These are phyloP conservation scores for Cylindrotheca closterium DNA, from an alignment of 108 stramenopile genomes.

Conservation along the genomic window DNA sequence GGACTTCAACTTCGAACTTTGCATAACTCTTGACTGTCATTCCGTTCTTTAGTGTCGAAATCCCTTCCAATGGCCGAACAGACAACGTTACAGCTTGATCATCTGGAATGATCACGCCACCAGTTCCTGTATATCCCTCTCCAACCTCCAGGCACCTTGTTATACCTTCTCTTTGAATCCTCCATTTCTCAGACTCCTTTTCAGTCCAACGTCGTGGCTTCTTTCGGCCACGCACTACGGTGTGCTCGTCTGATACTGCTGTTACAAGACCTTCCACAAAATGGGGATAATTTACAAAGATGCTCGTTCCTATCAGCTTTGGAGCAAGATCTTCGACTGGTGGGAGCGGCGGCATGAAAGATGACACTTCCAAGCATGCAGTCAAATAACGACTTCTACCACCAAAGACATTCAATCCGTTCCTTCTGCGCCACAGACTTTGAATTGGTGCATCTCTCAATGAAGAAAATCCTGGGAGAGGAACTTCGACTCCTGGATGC, in stretches of 20 bases:
- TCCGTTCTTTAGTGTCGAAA: slow-evolving; percentile 68
- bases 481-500: slow-evolving; percentile 40
- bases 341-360: slow-evolving; percentile 60
- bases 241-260: slow-evolving; percentile 62
- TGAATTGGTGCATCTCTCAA: slow-evolving; percentile 72
- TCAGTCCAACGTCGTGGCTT: slow-evolving; percentile 27
- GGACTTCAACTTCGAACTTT: slow-evolving; percentile 84
- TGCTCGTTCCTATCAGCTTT: slow-evolving; percentile 77
- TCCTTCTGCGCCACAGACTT: slow-evolving; percentile 47
- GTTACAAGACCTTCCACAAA: slow-evolving; percentile 84
- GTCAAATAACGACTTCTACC: slow-evolving; percentile 73
- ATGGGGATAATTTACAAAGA: slow-evolving; percentile 77
- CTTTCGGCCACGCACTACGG: slow-evolving; percentile 55
- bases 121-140: slow-evolving; percentile 73
- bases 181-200: slow-evolving; percentile 32
- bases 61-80: slow-evolving; percentile 82
- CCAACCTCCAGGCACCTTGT: slow-evolving; percentile 45
- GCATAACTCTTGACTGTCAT: slow-evolving; percentile 78
- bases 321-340: slow-evolving; percentile 55
- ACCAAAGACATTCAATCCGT: slow-evolving; percentile 74
- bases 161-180: slow-evolving; percentile 40
- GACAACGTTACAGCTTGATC: slow-evolving; percentile 63
- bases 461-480: slow-evolving; percentile 76
- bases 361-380: slow-evolving; percentile 63
- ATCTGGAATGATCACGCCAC: slow-evolving; percentile 59